Evolutionary conservation across 2,329 filamentous ascomycete species (phyloP).

Genomic region (Aspergillus persii): DNA sequence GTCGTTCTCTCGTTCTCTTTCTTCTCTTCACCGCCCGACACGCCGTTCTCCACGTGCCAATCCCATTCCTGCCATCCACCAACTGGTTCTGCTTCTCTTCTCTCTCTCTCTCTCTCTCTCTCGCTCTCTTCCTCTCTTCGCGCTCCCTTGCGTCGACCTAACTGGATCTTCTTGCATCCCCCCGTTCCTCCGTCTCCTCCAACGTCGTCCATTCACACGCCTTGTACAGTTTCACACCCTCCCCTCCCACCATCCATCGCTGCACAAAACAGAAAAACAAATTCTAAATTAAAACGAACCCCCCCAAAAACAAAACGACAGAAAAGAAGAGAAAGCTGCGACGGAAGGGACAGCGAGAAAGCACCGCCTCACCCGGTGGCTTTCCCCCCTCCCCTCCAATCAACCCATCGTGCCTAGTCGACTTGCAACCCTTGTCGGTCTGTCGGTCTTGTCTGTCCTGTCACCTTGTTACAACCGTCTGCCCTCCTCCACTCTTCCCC

Average conservation of each 20-base stretch:
- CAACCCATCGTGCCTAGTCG: conserved; percentile 16
- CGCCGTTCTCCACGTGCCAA: too few relatives aligned
- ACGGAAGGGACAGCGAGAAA: conserved; percentile 19
- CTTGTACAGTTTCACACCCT: conserved; percentile 17
- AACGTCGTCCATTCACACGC: conserved; percentile 5
- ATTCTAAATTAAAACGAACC: not conserved
- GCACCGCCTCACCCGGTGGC: conserved; percentile 27
- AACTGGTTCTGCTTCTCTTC: not conserved
- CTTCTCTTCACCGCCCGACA: too few relatives aligned
- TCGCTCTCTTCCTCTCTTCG: not conserved
- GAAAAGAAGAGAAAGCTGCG: conserved; percentile 6
- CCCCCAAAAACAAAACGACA: not conserved
- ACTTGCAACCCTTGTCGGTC: conserved; percentile 1
- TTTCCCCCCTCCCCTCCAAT: conserved; percentile 23
- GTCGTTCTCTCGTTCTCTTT: too few relatives aligned
- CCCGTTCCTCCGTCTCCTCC: not conserved
- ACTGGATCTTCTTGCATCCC: conserved; percentile 1
- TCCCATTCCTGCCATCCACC: too few relatives aligned
- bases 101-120: not conserved
- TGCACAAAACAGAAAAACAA: not conserved
- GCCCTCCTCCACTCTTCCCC: conserved; percentile 1
- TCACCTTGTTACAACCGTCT: not conserved
- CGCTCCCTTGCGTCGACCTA: conserved; percentile 20
- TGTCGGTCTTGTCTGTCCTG: not conserved
- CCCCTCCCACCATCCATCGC: conserved; percentile 7